These are phyloP conservation scores for Sutorius eximius DNA, from an alignment of 1,284 basidiomycete genomes.

Conservation along the genomic window DNA sequence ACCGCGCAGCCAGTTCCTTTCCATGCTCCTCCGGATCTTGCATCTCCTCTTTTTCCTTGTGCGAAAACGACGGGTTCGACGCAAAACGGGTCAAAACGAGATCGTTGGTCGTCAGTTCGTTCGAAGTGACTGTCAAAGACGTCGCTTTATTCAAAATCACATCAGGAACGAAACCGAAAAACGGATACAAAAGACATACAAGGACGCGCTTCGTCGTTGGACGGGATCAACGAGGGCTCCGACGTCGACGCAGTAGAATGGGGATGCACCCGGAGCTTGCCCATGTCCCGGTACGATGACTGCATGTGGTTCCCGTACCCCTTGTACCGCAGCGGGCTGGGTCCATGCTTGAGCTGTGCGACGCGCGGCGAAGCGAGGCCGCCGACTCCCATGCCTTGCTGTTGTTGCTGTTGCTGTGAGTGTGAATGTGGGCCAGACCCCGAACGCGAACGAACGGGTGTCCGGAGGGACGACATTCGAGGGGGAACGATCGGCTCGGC, in stretches of 20 bases:
- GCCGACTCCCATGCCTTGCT: slow-evolving; percentile 25
- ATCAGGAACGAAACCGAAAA: slow-evolving; percentile 14
- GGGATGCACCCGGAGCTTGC: slow-evolving; percentile 57
- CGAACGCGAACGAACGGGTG: slow-evolving; percentile 40
- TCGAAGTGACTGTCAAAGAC: slow-evolving; percentile 41
- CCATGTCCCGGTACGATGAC: slow-evolving; percentile 46
- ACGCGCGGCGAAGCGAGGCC: slow-evolving; percentile 27
- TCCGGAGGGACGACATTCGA: slow-evolving; percentile 56
- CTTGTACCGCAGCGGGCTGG: slow-evolving; percentile 43
- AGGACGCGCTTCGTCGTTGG: slow-evolving; percentile 45
- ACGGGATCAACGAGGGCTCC: slow-evolving; percentile 69
- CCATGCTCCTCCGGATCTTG: slow-evolving; percentile 65
- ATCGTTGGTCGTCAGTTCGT: slow-evolving; percentile 53
- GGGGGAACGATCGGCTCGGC: slow-evolving; percentile 51
- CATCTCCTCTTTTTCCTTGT: slow-evolving; percentile 55
- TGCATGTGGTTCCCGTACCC: slow-evolving; percentile 37
- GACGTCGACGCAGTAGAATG: slow-evolving; percentile 72
- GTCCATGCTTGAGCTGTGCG: slow-evolving; percentile 36
- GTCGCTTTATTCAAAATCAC: slow-evolving; percentile 21
- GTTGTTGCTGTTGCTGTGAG: slow-evolving; percentile 21
- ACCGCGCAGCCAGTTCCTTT: slow-evolving; percentile 72
- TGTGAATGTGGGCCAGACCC: slow-evolving; percentile 39
- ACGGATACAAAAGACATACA: slow-evolving; percentile 39
- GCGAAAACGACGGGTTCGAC: slow-evolving; percentile 45
- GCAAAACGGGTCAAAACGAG: slow-evolving; percentile 43